Evolutionary conservation across 164 flowering plant genomes (phyloP).

Genomic region (Liriodendron chinense): DNA sequence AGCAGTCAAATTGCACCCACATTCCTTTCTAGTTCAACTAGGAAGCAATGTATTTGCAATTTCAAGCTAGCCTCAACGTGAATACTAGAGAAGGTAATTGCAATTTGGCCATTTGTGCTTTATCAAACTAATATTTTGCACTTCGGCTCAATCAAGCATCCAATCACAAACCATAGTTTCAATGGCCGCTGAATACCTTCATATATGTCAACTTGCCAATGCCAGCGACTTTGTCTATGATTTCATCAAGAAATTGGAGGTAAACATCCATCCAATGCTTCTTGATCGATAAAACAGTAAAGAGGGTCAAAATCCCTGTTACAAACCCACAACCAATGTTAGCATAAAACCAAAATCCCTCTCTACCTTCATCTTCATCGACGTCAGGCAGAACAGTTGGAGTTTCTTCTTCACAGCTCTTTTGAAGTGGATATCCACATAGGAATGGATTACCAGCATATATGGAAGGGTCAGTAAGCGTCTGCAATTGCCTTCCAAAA

Average conservation of each 20-base stretch:
- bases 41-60: too few species aligned
- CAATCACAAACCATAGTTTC: background rate
- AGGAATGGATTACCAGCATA: background rate
- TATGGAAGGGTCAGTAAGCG: background rate
- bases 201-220: background rate
- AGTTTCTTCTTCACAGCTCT: background rate
- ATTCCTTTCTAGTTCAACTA: too few species aligned
- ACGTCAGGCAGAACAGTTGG: background rate
- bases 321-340: background rate
- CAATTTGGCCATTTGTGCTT: too few species aligned
- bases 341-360: too few species aligned
- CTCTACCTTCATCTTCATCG: background rate
- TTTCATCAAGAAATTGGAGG: background rate
- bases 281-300: background rate
- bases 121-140: too few species aligned
- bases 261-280: background rate
- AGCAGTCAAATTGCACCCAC: too few species aligned
- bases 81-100: too few species aligned
- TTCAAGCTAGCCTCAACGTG: too few species aligned
- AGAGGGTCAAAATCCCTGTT: background rate
- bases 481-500: background rate
- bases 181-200: background rate
- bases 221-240: background rate
- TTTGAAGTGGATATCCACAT: background rate
- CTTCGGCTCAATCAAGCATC: background rate